Percentiles rank a stretch among this genome's conserved stretches.
Conservation (phyloP, 768 basidiomycete species). For the Auriscalpium microsporum region DNA sequence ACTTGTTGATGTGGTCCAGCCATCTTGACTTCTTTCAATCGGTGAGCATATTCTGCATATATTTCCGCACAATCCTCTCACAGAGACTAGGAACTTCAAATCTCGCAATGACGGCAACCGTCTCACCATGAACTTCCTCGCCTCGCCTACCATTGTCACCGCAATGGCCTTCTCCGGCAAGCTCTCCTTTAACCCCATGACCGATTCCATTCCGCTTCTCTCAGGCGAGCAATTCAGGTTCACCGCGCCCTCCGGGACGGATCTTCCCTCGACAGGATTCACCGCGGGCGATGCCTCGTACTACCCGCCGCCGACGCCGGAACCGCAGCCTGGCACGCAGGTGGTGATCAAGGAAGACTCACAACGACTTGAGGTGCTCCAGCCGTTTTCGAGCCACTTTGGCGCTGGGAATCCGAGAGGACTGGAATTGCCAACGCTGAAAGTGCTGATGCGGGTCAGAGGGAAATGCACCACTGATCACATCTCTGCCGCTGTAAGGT, state of each 20-base stretch:
- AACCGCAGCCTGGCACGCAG: constrained; percentile 65
- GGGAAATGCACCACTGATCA: constrained; percentile 99
- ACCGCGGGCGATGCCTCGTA: constrained; percentile 63
- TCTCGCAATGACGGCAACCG: constrained; percentile 95
- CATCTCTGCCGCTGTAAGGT: constrained; percentile 84
- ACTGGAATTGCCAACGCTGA: constrained; percentile 73
- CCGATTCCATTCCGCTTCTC: constrained; percentile 58
- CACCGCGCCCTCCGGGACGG: constrained; percentile 71
- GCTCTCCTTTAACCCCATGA: constrained; percentile 88
- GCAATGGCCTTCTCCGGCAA: constrained; percentile 96
- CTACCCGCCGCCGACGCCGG: constrained; percentile 68
- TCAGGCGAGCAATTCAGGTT: constrained; percentile 81
- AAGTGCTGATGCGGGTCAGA: constrained; percentile 80
- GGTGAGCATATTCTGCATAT: constrained; percentile 35
- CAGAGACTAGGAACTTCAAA: constrained; percentile 58
- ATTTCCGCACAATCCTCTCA: neutral
- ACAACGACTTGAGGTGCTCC: constrained; percentile 76
- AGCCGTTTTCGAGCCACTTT: constrained; percentile 81
- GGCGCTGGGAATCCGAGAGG: constrained; percentile 39
- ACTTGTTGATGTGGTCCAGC: constrained; percentile 35
- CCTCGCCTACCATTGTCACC: constrained; percentile 93
- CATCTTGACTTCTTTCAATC: constrained; percentile 95
- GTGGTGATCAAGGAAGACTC: constrained; percentile 74
- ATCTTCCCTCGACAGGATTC: constrained; percentile 80
- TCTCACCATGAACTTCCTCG: constrained; percentile 95